A percentile compares a stretch with the other conserved stretches of the same genome.
phyloP scores from a whole-genome alignment of 129 eudicot genomes.

The Flaveria trinervia region DNA sequence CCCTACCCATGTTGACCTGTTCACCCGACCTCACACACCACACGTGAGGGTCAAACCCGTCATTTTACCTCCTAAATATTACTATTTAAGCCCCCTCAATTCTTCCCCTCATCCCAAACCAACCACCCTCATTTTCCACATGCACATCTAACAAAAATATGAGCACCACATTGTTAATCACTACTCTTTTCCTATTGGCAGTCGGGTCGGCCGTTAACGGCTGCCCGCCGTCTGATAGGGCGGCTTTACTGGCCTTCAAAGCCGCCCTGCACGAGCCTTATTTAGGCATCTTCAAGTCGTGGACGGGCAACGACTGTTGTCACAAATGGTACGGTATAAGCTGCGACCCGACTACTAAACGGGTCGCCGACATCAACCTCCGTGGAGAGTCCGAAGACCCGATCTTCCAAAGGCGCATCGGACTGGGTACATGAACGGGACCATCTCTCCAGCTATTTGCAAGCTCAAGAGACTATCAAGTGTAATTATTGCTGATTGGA shows the following conservation, averaged over 20 bases:
- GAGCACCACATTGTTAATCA: slow-evolving; percentile 29
- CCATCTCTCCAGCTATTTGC: slow-evolving; percentile 80
- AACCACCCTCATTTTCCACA: slow-evolving; percentile 19
- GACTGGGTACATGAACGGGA: slow-evolving; percentile 86
- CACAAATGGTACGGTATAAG: slow-evolving; percentile 83
- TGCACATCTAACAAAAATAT: slow-evolving; percentile 22
- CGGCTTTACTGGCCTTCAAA: slow-evolving; percentile 65
- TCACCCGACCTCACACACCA: slow-evolving; percentile 43
- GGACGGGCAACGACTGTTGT: slow-evolving; percentile 88
- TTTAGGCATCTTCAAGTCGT: slow-evolving; percentile 72
- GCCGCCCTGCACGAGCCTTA: slow-evolving; percentile 69
- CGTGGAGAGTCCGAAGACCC: slow-evolving; percentile 96
- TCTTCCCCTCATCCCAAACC: slow-evolving; percentile 19
- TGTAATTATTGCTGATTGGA: slow-evolving; percentile 86
- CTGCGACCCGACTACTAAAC: slow-evolving; percentile 63
- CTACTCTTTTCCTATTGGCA: slow-evolving; percentile 29
- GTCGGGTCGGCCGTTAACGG: slow-evolving; percentile 36
- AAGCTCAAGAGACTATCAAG: slow-evolving; percentile 61
- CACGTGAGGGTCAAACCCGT: slow-evolving; percentile 57
- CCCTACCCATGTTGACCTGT: slow-evolving; percentile 56
- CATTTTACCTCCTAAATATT: slow-evolving; percentile 19
- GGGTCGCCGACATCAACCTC: slow-evolving; percentile 87
- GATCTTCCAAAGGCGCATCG: slow-evolving; percentile 60
- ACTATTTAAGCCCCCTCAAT: slow-evolving; percentile 11
- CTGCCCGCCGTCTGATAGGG: slow-evolving; percentile 75